A percentile compares a stretch with the other conserved stretches of the same genome.
phyloP scores from a whole-genome alignment of 352 stramenopile species.

The Pythium pyrilobum region DNA sequence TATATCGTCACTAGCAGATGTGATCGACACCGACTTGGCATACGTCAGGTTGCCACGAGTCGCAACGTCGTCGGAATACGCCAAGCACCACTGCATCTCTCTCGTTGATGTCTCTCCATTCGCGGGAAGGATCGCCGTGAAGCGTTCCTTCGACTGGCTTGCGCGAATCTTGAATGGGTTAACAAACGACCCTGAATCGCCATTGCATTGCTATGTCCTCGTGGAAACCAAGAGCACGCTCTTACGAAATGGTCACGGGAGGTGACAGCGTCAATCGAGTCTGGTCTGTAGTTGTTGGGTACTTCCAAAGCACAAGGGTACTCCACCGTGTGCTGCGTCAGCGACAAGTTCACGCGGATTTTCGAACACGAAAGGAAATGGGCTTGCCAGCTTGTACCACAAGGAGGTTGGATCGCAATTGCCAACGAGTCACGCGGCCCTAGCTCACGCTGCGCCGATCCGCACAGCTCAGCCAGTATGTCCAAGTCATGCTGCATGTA shows the following conservation, averaged over 20 bases:
- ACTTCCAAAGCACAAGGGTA: background rate
- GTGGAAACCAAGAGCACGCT: background rate
- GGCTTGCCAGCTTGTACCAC: background rate
- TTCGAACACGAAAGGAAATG: background rate
- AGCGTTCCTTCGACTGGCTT: background rate
- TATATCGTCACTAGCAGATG: background rate
- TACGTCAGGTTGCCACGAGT: slow-evolving; percentile 3
- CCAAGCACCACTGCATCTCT: background rate
- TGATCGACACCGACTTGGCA: background rate
- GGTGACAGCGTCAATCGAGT: background rate
- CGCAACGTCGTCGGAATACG: background rate
- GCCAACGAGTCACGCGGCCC: background rate
- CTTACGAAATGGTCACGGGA: background rate
- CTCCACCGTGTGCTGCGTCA: background rate
- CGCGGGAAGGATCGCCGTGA: background rate
- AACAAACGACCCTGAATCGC: background rate
- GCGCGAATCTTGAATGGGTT: slow-evolving; percentile 4
- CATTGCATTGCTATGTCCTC: background rate
- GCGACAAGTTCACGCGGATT: background rate
- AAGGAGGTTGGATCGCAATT: background rate
- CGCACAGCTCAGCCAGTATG: slow-evolving; percentile 29
- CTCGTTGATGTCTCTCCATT: background rate
- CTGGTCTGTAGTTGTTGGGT: background rate
- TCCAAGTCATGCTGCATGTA: slow-evolving; percentile 31
- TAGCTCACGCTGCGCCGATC: slow-evolving; percentile 29